Conservation (phyloP, 129 eudicot species). For the Logfia minima region DNA sequence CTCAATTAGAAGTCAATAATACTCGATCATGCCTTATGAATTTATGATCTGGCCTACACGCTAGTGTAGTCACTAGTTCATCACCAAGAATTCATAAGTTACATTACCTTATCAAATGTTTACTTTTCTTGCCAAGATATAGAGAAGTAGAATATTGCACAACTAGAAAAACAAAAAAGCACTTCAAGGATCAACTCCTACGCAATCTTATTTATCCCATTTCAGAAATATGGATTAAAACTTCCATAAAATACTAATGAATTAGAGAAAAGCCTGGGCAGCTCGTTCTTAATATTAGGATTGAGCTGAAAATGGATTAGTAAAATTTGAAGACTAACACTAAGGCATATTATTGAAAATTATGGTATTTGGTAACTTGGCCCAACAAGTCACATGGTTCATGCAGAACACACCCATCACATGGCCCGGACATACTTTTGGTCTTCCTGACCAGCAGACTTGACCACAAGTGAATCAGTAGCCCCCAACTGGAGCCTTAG, state of each 20-base stretch:
- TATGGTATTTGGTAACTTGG: too few species aligned
- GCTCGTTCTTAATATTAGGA: neutral
- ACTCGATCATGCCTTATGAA: neutral
- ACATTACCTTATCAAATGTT: neutral
- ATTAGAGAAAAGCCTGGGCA: too few species aligned
- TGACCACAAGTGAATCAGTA: conserved; percentile 1
- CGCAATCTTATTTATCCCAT: neutral
- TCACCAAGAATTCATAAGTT: too few species aligned
- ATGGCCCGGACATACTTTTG: neutral
- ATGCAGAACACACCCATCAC: neutral
- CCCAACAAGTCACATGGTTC: too few species aligned
- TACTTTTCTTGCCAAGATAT: neutral
- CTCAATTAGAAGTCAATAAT: neutral
- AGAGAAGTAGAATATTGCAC: neutral
- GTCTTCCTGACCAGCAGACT: neutral
- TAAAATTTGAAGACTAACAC: too few species aligned
- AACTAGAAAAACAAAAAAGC: neutral
- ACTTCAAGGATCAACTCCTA: neutral
- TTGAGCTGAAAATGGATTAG: neutral
- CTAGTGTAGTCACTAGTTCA: neutral
- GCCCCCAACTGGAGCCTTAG: neutral
- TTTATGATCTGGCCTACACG: neutral
- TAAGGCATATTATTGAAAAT: too few species aligned
- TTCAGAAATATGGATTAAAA: too few species aligned
- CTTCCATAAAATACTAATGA: neutral